Conservation (phyloP, 2,329 filamentous ascomycete genomes). For the Arthrobotrys entomopaga region DNA sequence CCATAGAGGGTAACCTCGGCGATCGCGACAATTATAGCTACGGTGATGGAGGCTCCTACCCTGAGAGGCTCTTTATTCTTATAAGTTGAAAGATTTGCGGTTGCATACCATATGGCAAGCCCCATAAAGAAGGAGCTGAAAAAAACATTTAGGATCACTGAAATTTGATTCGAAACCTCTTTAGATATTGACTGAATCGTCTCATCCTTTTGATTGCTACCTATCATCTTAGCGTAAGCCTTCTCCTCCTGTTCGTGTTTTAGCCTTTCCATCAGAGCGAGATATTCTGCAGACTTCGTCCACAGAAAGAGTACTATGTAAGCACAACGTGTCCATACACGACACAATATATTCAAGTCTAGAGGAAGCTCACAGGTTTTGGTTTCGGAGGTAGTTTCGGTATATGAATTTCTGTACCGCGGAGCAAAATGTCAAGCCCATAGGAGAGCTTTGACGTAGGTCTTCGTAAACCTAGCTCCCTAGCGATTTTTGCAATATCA, state of each 20-base stretch:
- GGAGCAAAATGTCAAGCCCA: slow-evolving; percentile 35
- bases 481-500: slow-evolving; percentile 11
- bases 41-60: slow-evolving; percentile 34
- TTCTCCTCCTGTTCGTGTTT: slow-evolving; percentile 39
- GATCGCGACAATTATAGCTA: slow-evolving; percentile 37
- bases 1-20: slow-evolving; percentile 45
- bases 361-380: slow-evolving; percentile 24
- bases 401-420: slow-evolving; percentile 21
- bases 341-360: neutral
- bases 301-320: neutral
- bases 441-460: neutral
- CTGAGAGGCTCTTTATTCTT: slow-evolving; percentile 27
- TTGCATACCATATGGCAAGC: slow-evolving; percentile 48
- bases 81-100: slow-evolving; percentile 41
- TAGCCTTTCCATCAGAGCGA: slow-evolving; percentile 36
- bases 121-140: slow-evolving; percentile 49
- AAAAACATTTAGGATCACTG: slow-evolving; percentile 43
- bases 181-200: slow-evolving; percentile 31
- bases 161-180: slow-evolving; percentile 46
- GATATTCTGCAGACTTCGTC: slow-evolving; percentile 28
- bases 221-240: slow-evolving; percentile 37
- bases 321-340: neutral
- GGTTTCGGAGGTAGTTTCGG: slow-evolving; percentile 18
- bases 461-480: slow-evolving; percentile 1
- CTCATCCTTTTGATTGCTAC: slow-evolving; percentile 6